phyloP scores from a whole-genome alignment of 345 rosid genomes.

The Eucalyptus sideroxylon region DNA sequence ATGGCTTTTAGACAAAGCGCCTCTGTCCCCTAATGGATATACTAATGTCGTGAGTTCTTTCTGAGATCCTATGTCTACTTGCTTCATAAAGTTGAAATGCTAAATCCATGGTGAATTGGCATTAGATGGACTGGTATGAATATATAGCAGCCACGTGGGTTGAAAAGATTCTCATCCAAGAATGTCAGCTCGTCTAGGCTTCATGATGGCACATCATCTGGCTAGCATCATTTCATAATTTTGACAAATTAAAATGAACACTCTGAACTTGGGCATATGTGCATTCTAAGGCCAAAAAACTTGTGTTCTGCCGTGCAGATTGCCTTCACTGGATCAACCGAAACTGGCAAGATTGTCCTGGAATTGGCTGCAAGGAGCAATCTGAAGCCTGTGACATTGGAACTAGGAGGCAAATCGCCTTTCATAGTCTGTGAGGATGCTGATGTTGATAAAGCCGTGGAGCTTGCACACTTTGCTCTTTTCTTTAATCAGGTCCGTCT shows the following conservation, averaged over 20 bases:
- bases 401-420: conserved; percentile 98
- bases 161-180: neutral
- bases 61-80: neutral
- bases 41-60: neutral
- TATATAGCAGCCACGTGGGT: neutral
- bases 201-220: neutral
- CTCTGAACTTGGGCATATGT: neutral
- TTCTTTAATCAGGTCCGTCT: conserved; percentile 81
- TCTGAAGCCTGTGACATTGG: conserved; percentile 87
- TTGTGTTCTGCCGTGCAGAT: conserved; percentile 24
- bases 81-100: neutral
- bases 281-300: neutral
- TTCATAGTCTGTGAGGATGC: conserved; percentile 91
- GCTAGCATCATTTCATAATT: neutral
- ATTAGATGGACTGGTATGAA: neutral
- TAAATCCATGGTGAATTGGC: neutral
- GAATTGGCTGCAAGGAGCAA: conserved; percentile 84
- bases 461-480: conserved; percentile 84
- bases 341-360: conserved; percentile 61
- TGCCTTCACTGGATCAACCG: conserved; percentile 92
- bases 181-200: neutral
- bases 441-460: conserved; percentile 77
- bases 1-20: neutral
- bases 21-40: neutral
- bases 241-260: neutral